Conservation (phyloP, 2,329 filamentous ascomycete genomes). For the Curvularia verruculosa region DNA sequence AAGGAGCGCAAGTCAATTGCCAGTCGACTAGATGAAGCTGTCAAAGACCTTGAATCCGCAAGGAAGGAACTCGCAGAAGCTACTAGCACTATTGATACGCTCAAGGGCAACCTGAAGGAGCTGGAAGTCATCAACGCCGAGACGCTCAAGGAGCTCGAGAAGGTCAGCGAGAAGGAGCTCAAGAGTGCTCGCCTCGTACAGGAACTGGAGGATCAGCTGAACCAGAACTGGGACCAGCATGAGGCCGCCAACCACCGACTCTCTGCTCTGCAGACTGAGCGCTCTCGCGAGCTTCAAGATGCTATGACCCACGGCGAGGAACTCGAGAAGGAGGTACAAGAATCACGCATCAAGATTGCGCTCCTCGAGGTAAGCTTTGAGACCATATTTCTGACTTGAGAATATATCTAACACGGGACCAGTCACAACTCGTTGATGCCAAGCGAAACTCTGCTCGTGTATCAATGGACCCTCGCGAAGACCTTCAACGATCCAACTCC, state of each 20-base stretch:
- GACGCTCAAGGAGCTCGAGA: constrained; percentile 63
- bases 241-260: constrained; percentile 84
- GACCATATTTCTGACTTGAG: neutral
- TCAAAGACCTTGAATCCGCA: constrained; percentile 50
- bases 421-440: constrained; percentile 68
- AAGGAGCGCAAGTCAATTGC: constrained; percentile 55
- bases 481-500: constrained; percentile 63
- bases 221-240: constrained; percentile 92
- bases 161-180: constrained; percentile 71
- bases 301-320: constrained; percentile 51
- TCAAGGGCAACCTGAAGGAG: constrained; percentile 54
- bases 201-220: constrained; percentile 95
- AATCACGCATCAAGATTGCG: constrained; percentile 76
- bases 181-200: constrained; percentile 92
- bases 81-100: constrained; percentile 44
- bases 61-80: constrained; percentile 53
- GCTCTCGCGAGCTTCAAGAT: constrained; percentile 51
- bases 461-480: constrained; percentile 54
- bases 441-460: constrained; percentile 57
- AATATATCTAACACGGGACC: constrained; percentile 35
- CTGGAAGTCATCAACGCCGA: constrained; percentile 59
- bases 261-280: constrained; percentile 66
- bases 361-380: constrained; percentile 73
- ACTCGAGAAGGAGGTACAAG: constrained; percentile 70
- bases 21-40: constrained; percentile 51